Evolutionary conservation across 2,329 filamentous ascomycete species (phyloP), one percentile per base, ranked within the genome.

Genomic region (Cercospora sp.): DNA sequence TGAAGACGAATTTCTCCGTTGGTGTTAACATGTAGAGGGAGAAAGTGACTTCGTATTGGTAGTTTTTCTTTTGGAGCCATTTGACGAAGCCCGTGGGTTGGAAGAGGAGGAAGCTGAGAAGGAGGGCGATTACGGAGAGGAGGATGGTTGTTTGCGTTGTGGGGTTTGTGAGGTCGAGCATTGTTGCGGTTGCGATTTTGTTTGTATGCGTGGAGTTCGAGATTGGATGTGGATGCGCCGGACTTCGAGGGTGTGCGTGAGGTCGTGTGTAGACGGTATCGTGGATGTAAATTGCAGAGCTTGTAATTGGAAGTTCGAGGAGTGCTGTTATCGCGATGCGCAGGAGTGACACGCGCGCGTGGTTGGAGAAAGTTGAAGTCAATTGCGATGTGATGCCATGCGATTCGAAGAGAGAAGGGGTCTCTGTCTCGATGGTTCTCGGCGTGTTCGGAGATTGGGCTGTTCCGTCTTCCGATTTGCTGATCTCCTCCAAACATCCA

Each of bases 21-120:
- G 93, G 91, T 42, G 94, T 97, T 75, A 97, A 90, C 91, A 99
- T 98, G 86, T 99, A 98, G 28, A 98, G 87, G 69, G 91, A 91
- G 81, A 96, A 95, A 12, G 94, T 97, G 79, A 98, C 94, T 83
- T 99, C 95, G 79, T 98, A 93, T 84, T 98, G 95, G 85, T 98
- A 97, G 79, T 94, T 90, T 86, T 99, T 99, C 81, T 94, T 88
- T 81, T 93, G 90, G 73, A 98, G 86, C 93, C 94, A 97, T 80
- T 90, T 89, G 72, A 92, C 87, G 75, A 96, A 78, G 33, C 82
- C 81, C 28, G 84, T 82, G 10, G 86, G 80, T 69, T 82, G 82
- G 45, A 83, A 76, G 76, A 84, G 74, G 68, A 84, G 78, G 65
- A 80, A 77, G 66, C 79, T 75, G 62, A 65, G 65, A 51, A 68